Base-by-base conservation (phyloP, 2,329 filamentous ascomycete genomes). In the Diaporthe capsici region DNA sequence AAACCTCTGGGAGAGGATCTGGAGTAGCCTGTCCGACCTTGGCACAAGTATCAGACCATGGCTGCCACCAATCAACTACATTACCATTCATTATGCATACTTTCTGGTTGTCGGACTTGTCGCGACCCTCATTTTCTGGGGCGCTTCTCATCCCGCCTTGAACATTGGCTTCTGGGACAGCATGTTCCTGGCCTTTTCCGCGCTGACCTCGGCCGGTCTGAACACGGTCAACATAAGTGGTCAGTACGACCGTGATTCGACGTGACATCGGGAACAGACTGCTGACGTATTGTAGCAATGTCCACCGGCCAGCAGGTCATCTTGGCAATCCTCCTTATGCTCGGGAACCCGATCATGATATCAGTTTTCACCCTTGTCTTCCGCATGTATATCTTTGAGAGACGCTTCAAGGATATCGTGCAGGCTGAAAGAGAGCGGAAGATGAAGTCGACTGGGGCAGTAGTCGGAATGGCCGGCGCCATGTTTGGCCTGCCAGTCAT, bases 281-380 rank as follows among this genome's bases (percentile, higher is more conserved):
- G 47, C 71, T 63, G 28, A 72, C 57, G 44, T 25, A 20, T 12
- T 55, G 71, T 22, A 72, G 71, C 47, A 39, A 49, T 94, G 80
- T 93, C 92, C 55, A 91, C 90, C 3, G 92, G 91, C 80, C 93
- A 94, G 80, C 93, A 94, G 79, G 83, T 89, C n/a, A 82, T 93
- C 13, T 85, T 94, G 10, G 93, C 92, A 79, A 74, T 91, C 3
- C 84, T 93, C 53, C 91, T 94, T 73, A 85, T 94, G 49, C 81
- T 92, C 8, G 93, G 93, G 4, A 90, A 90, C 71, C 88, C 90
- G 2, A 91, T 94, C 44, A 90, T 91, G 79, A 91, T 94, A 2
- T 92, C 90, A 4, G 89, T 90, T 8, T 90, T 90, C 76, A 92
- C 55, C 13, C 53, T 55, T 31, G 53, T 55, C 5, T 55, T 55